Evolutionary conservation across 495 filamentous ascomycete species (phyloP), one percentile per base, ranked within the genome.

Genomic region (Xylaria acuta): DNA sequence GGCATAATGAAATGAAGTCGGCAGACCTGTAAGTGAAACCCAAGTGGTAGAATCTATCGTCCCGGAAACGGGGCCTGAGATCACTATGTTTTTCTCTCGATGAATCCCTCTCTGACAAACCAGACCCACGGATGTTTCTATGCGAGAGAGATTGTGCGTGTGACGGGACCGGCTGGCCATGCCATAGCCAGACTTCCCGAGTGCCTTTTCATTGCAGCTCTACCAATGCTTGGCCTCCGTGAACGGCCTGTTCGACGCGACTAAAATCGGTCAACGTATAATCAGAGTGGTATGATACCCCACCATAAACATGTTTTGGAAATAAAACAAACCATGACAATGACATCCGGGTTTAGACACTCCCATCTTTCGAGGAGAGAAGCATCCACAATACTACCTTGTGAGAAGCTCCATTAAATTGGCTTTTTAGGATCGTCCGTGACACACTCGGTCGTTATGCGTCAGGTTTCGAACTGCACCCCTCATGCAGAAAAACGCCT

Each of bases 281-380:
- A 59, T 36, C 12, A 43, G 47, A 54, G 56, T 64, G 38, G 51
- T 51, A 66, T 67, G 36, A 54, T 67, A 67, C 70, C 70, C 70
- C 47, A 49, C 59, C 40, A 53, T 56, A 58, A 58, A 64, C 36
- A 64, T 71, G 60, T 38, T 30, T 30, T 60, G 22, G 30, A 34
- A 27, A 72, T 32, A 30, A 25, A 51, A 59, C 36, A 38, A 41
- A 63, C 22, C 34, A 47, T 27, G 45, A 64, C n/a, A 49, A 40
- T 71, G 60, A 27, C 27, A 34, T 20, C 51, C 45, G 22, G 25
- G 30, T 56, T 30, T 64, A 22, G 34, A 18, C 36, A 53, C 56
- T 34, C 25, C 20, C 22, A 30, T 41, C 20, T 54, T 54, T 30
- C 18, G 22, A 34, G 14, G 22, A 49, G 32, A 53, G 45, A 64